Base-by-base conservation (phyloP, 139 green algal species). In the Spirogloea muscicola region DNA sequence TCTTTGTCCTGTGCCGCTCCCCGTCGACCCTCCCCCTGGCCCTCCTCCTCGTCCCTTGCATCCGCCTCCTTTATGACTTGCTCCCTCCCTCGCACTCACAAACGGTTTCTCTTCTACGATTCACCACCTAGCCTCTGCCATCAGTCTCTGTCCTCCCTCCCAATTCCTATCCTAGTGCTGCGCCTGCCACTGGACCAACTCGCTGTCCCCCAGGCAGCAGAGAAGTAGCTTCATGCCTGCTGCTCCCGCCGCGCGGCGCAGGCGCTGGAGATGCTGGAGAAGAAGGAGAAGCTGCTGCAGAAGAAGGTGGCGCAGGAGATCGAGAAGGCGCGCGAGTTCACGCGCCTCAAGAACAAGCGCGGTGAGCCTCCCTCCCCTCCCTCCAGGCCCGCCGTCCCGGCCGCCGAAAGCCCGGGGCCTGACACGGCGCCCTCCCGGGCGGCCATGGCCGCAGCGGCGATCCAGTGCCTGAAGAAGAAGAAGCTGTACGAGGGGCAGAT, bases 391-490 rank as follows among this genome's bases (percentile, higher is more conserved):
- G n/a, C n/a, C n/a, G n/a, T n/a, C n/a, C n/a, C n/a, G n/a, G n/a
- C n/a, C n/a, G n/a, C n/a, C n/a, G n/a, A n/a, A n/a, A n/a, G n/a
- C n/a, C n/a, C n/a, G n/a, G n/a, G n/a, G n/a, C n/a, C n/a, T n/a
- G n/a, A n/a, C n/a, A n/a, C n/a, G n/a, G n/a, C n/a, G n/a, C n/a
- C n/a, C n/a, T n/a, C n/a, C 21, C 21, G 44, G 18, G 0, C n/a
- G n/a, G n/a, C n/a, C n/a, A n/a, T n/a, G n/a, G n/a, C n/a, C 70
- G 66, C 69, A 79, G 74, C 80, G 18, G 92, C 92, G 31, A 71
- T 95, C 21, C 86, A 91, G 75, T 91, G 88, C 33, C 69, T 97
- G 36, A 97, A 96, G 76, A 91, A 91, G 84, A 97, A 97, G 77
- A 96, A 96, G 74, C 79, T 96, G 74, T 91, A 91, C 49, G 89